Evolutionary conservation across 2,329 filamentous ascomycete species (phyloP).

Genomic region (Emericellopsis cladophorae): DNA sequence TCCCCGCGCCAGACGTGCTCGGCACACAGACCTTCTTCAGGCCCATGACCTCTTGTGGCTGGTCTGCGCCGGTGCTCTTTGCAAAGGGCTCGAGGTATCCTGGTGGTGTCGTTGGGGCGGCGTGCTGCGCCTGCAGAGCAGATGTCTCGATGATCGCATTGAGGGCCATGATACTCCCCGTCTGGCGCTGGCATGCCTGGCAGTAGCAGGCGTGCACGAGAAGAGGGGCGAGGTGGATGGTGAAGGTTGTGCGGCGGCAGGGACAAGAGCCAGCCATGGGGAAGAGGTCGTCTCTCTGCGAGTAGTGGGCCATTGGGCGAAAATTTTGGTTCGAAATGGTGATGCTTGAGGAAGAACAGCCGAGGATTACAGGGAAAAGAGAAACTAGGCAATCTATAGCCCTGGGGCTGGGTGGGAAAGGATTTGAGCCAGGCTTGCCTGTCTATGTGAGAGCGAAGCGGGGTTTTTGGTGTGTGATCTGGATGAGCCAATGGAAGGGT

Average conservation of each 20-base stretch:
- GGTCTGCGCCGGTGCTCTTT: conserved; percentile 10
- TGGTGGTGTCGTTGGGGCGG: conserved; percentile 8
- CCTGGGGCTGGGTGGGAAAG: no score
- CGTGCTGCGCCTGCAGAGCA: conserved; percentile 9
- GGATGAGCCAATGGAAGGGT: conserved; percentile 13
- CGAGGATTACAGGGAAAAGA: no score
- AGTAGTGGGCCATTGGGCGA: conserved; percentile 10
- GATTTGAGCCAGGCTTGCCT: no score
- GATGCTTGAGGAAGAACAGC: conserved; percentile 1
- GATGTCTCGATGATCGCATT: conserved; percentile 23
- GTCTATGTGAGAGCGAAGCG: no score
- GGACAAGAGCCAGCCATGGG: conserved; percentile 38
- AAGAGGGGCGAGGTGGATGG: conserved; percentile 39
- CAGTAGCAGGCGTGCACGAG: conserved; percentile 26
- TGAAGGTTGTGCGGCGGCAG: conserved; percentile 53
- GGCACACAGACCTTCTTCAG: conserved; percentile 9
- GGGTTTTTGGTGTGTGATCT: no score
- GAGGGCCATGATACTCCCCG: conserved; percentile 17
- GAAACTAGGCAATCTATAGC: no score
- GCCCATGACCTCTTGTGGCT: not conserved
- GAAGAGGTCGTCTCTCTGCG: conserved; percentile 10
- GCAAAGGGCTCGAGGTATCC: conserved; percentile 4
- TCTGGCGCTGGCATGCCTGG: conserved; percentile 24
- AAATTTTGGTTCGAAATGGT: not conserved
- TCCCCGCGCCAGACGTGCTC: conserved; percentile 24